A percentile compares a stretch with the other conserved stretches of the same genome.
phyloP scores from a whole-genome alignment of 257 asterid genomes.

The Striga asiatica region DNA sequence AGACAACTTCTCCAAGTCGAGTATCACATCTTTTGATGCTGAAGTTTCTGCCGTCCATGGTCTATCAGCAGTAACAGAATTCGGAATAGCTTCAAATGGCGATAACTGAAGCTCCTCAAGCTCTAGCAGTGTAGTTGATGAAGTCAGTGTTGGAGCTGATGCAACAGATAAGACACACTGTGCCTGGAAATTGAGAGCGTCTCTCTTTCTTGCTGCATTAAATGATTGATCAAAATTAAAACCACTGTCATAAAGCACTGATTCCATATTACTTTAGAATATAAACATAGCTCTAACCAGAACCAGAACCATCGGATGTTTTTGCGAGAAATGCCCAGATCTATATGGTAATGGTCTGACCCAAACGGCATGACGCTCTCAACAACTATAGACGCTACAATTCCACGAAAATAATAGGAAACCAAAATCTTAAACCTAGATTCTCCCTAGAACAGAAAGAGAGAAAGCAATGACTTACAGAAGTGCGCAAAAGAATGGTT shows the following conservation, averaged over 20 bases:
- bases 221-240: constrained; percentile 14
- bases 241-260: constrained; percentile 9
- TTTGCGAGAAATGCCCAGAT: no score
- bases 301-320: no score
- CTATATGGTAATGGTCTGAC: no score
- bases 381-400: no score
- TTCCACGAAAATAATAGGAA: no score
- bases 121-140: constrained; percentile 49
- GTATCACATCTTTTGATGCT: constrained; percentile 35
- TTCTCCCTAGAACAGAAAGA: no score
- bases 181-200: constrained; percentile 36
- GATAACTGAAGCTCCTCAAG: constrained; percentile 52
- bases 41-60: constrained; percentile 41
- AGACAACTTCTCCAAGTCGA: constrained; percentile 47
- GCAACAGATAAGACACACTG: constrained; percentile 65
- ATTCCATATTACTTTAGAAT: no score
- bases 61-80: constrained; percentile 38
- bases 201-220: constrained; percentile 72
- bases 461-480: constrained; percentile 23
- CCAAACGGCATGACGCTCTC: no score
- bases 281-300: no score
- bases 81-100: constrained; percentile 48
- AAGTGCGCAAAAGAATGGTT: constrained; percentile 29
- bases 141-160: constrained; percentile 34
- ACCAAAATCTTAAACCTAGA: no score